Base-by-base conservation (phyloP, 768 basidiomycete genomes). In the Tephrocybe sp. region DNA sequence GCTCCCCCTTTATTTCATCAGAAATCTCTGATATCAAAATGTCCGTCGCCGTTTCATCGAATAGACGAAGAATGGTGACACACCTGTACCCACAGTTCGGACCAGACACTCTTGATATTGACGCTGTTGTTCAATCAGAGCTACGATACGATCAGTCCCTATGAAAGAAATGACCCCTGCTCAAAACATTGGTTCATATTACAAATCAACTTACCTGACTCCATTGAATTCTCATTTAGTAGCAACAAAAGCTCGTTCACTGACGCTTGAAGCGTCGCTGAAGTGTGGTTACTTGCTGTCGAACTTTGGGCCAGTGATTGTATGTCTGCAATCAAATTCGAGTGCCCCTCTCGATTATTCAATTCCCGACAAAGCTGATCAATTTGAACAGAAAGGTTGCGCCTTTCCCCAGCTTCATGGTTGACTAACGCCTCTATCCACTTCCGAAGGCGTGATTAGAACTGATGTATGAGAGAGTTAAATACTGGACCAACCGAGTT, bases 401-500 rank as follows among this genome's bases (percentile, higher is more conserved):
- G 80, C 20, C 90, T 84, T 56, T 91, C 88, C 12, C 79, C 77
- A 0, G 84, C 85, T n/a, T 86, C 85, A 38, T 84, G 83, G 34
- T 82, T 83, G 33, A 92, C 88, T 64, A 93, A 92, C 2, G 82
- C 72, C 58, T 93, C 92, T 36, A 94, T 77, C 92, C 92, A 94
- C 83, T 88, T 36, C 15, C 6, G 45, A 30, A 41, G n/a, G n/a
- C 12, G 10, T 1, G 28, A 18, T 62, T 17, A 62, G 20, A 21
- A 15, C 11, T 21, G 25, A 4, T 24, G 11, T 26, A 23, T 8
- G 28, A 14, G n/a, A n/a, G 24, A 20, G 17, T 24, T n/a, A 12
- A 2, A 17, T 4, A 28, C 17, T 4, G 15, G 23, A 65, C 79
- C 52, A 54, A 86, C 88, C 50, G 73, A 71, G 61, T 90, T 90